Conservation (phyloP, 2,329 filamentous ascomycete species). For the Rutstroemia sydowiana region DNA sequence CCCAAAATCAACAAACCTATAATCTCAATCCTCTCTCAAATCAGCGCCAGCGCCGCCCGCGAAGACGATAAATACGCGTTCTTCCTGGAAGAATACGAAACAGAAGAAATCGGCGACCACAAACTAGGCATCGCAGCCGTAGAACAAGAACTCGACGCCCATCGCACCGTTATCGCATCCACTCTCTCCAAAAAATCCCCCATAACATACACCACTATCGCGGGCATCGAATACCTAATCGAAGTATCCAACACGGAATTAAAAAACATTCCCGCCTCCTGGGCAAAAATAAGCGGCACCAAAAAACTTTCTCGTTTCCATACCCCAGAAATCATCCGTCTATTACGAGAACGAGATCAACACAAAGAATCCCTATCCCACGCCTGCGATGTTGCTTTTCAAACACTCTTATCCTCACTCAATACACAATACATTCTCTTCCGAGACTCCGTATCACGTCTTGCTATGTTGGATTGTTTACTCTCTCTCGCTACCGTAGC, state of each 20-base stretch:
- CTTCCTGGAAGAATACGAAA: constrained; percentile 81
- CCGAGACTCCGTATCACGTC: constrained; percentile 77
- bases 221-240: constrained; percentile 90
- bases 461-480: constrained; percentile 84
- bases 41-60: constrained; percentile 76
- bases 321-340: constrained; percentile 77
- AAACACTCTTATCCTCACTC: constrained; percentile 62
- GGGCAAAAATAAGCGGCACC: constrained; percentile 90
- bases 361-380: constrained; percentile 89
- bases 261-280: constrained; percentile 85
- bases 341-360: constrained; percentile 84
- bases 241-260: constrained; percentile 79
- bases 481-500: constrained; percentile 81
- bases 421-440: constrained; percentile 81
- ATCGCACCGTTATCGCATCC: constrained; percentile 62
- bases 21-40: constrained; percentile 69
- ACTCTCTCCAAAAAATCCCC: constrained; percentile 63
- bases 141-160: constrained; percentile 77
- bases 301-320: constrained; percentile 91
- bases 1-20: constrained; percentile 71
- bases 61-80: constrained; percentile 91
- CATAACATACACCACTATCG: constrained; percentile 73
- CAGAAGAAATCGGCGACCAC: constrained; percentile 79
- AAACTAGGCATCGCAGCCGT: constrained; percentile 88
- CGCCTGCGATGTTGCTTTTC: constrained; percentile 81